Conservation (phyloP, 805 yeast genomes). For the Cyberlindnera maritima region DNA sequence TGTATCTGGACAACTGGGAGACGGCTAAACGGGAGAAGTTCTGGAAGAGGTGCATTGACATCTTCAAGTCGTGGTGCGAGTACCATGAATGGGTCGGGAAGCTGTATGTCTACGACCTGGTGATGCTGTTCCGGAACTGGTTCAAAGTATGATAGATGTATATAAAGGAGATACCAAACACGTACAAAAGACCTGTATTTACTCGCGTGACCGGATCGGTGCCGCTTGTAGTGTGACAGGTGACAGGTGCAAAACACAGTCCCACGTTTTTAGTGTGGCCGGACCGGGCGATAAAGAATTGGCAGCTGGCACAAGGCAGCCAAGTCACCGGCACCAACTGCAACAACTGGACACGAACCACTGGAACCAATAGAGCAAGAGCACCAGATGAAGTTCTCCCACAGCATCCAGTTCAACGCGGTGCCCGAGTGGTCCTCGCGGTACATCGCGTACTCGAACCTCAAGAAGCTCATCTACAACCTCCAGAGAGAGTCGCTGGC, state of each 20-base stretch:
- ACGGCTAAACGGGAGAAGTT: constrained; percentile 1
- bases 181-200: too few relatives aligned
- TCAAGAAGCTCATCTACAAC: constrained; percentile 80
- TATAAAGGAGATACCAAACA: too few relatives aligned
- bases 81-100: constrained; percentile 17
- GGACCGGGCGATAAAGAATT: background rate
- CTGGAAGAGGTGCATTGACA: constrained; percentile 5
- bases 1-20: constrained; percentile 64
- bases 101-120: constrained; percentile 19
- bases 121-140: constrained; percentile 19
- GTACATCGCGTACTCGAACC: constrained; percentile 83
- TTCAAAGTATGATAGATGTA: background rate
- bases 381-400: constrained; percentile 81
- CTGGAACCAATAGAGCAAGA: background rate
- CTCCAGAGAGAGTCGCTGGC: constrained; percentile 62
- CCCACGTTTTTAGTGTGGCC: background rate
- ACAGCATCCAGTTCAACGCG: constrained; percentile 92
- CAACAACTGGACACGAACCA: background rate
- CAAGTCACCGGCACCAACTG: background rate
- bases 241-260: too few relatives aligned
- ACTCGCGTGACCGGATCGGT: too few relatives aligned
- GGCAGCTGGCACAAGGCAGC: too few relatives aligned
- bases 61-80: constrained; percentile 31
- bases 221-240: too few relatives aligned
- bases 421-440: constrained; percentile 97